Evolutionary conservation across 371 early-diverging fungal species (phyloP).

Genomic region (Apophysomyces ossiformis): DNA sequence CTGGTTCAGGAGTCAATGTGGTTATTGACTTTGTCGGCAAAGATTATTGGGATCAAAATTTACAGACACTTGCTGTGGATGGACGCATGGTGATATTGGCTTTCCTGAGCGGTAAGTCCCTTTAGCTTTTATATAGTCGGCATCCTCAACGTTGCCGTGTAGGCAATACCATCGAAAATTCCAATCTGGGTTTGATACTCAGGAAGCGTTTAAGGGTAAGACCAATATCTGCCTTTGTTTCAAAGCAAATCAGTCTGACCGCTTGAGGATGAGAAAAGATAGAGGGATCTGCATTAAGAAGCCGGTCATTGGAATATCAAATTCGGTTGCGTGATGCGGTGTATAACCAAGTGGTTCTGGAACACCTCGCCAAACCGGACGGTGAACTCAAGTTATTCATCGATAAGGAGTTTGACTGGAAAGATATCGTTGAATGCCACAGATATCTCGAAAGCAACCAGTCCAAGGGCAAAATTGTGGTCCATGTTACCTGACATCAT

Average conservation of each 20-base stretch:
- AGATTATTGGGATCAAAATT: conserved; percentile 67
- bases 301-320: conserved; percentile 69
- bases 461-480: conserved; percentile 66
- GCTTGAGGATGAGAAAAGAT: conserved; percentile 32
- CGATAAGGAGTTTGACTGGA: conserved; percentile 69
- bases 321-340: conserved; percentile 51
- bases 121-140: background rate
- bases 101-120: conserved; percentile 56
- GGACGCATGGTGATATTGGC: conserved; percentile 78
- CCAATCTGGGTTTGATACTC: conserved; percentile 59
- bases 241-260: background rate
- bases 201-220: conserved; percentile 67
- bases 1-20: conserved; percentile 68
- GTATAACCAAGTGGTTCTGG: conserved; percentile 51
- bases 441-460: conserved; percentile 65
- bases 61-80: conserved; percentile 67
- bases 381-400: conserved; percentile 60
- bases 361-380: conserved; percentile 37
- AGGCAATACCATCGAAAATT: conserved; percentile 51
- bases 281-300: conserved; percentile 74
- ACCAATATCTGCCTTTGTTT: background rate
- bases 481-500: conserved; percentile 29
- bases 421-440: conserved; percentile 69
- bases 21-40: conserved; percentile 77
- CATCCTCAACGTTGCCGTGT: background rate